Evolutionary conservation across 805 yeast genomes (phyloP).

Genomic region (Millerozyma acaciae): DNA sequence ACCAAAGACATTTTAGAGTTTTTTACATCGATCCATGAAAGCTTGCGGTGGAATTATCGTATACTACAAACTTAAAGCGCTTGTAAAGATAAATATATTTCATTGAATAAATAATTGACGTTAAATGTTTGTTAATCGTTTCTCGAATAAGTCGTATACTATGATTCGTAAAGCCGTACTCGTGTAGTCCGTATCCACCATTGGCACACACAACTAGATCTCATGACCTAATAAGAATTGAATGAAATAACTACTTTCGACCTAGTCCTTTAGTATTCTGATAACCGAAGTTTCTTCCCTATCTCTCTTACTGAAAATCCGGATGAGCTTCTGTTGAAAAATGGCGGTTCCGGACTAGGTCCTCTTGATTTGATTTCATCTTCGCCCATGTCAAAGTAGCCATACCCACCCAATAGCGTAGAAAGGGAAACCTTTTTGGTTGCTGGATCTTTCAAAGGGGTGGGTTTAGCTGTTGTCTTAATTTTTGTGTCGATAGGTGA

Average conservation of each 20-base stretch:
- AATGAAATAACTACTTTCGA: slow-evolving; percentile 1
- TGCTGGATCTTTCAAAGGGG: slow-evolving; percentile 16
- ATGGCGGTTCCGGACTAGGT: slow-evolving; percentile 53
- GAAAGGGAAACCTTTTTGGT: slow-evolving; percentile 17
- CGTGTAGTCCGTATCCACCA: too few relatives aligned
- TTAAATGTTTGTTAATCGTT: too few relatives aligned
- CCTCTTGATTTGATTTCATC: slow-evolving; percentile 53
- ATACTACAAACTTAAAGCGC: too few relatives aligned
- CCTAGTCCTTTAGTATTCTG: slow-evolving; percentile 55
- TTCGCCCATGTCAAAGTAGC: slow-evolving; percentile 57
- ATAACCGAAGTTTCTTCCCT: slow-evolving; percentile 59
- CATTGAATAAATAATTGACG: too few relatives aligned
- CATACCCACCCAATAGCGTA: slow-evolving; percentile 53
- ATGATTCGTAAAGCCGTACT: too few relatives aligned
- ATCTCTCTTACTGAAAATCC: slow-evolving; percentile 50
- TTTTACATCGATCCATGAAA: too few relatives aligned
- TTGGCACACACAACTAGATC: too few relatives aligned
- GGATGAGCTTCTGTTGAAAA: slow-evolving; percentile 33
- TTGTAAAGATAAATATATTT: too few relatives aligned
- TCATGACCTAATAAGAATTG: slow-evolving; percentile 1
- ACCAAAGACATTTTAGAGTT: too few relatives aligned
- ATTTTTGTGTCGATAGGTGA: slow-evolving; percentile 2
- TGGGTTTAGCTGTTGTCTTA: slow-evolving; percentile 12
- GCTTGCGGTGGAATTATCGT: too few relatives aligned
- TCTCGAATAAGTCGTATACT: too few relatives aligned